A percentile compares a stretch with the other conserved stretches of the same genome.
Evolutionary conservation across 2,329 filamentous ascomycete genomes (phyloP).

Genomic region (Fusarium sp.): DNA sequence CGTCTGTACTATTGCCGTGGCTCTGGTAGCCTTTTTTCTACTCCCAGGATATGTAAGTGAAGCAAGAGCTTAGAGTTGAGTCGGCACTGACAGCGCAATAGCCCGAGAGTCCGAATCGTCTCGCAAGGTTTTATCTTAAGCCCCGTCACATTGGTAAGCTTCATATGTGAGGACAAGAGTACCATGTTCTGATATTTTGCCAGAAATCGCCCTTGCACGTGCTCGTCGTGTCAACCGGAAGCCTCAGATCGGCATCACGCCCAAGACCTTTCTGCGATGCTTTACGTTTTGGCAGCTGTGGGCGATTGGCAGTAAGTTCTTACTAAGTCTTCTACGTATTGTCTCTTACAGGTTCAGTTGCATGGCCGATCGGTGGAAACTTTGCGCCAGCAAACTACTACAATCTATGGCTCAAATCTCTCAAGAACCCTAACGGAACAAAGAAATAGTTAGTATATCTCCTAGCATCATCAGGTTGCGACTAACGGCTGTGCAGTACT

Average conservation of each 20-base stretch:
- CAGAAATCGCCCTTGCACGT: neutral
- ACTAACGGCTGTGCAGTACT: neutral
- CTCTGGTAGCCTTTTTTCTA: neutral
- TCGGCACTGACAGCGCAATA: neutral
- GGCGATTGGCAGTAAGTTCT: neutral
- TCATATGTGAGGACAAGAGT: fast-evolving
- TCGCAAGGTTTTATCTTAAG: neutral
- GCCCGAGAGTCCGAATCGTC: neutral
- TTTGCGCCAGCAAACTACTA: neutral
- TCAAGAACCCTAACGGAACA: neutral
- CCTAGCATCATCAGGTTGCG: fast-evolving
- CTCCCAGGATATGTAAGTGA: neutral
- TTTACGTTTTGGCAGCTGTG: neutral
- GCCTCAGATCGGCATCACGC: neutral
- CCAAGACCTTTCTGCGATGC: neutral
- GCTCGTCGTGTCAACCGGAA: neutral
- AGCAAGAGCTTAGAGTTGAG: neutral
- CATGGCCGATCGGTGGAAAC: neutral
- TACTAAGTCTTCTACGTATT: too few relatives aligned
- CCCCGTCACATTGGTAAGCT: neutral
- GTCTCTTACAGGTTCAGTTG: neutral
- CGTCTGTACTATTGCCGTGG: neutral
- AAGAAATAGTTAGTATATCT: neutral
- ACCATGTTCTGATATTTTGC: neutral
- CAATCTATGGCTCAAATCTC: neutral